phyloP scores from a whole-genome alignment of 768 basidiomycete genomes.

The Porpolomopsis calyptriformis region DNA sequence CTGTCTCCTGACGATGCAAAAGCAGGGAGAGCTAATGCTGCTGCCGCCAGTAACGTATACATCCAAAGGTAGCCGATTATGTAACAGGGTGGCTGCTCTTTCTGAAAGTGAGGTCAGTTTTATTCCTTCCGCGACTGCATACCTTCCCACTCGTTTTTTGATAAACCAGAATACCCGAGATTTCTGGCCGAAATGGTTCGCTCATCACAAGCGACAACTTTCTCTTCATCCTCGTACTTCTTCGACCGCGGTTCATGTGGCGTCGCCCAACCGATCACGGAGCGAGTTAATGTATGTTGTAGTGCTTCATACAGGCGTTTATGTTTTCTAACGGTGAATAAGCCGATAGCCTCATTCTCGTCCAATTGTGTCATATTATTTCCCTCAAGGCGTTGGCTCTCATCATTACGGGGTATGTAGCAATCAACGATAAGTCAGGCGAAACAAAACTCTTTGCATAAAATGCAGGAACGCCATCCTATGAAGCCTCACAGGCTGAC shows the following conservation, averaged over 20 bases:
- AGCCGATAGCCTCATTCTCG: constrained; percentile 58
- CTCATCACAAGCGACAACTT: constrained; percentile 43
- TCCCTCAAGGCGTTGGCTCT: constrained; percentile 85
- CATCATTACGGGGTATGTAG: constrained; percentile 88
- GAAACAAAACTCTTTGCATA: constrained; percentile 1
- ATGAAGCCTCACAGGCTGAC: constrained; percentile 99
- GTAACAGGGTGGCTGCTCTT: no score
- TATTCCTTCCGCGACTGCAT: no score
- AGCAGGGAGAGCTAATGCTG: neutral
- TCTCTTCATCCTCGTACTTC: constrained; percentile 68
- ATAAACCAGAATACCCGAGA: no score
- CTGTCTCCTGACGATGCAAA: constrained; percentile 57
- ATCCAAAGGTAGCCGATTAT: no score
- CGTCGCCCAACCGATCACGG: constrained; percentile 68
- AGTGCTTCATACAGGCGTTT: neutral
- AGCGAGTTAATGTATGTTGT: constrained; percentile 60
- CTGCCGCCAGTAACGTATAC: neutral
- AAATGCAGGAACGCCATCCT: constrained; percentile 80
- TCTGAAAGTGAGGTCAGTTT: no score
- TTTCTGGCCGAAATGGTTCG: constrained; percentile 29
- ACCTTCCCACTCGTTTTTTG: no score
- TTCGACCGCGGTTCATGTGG: constrained; percentile 63
- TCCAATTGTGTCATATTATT: constrained; percentile 93
- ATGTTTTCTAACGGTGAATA: neutral
- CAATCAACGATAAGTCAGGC: neutral